These are phyloP conservation scores for Scutellaria barbata DNA, from an alignment of 257 asterid species.

Conservation along the genomic window DNA sequence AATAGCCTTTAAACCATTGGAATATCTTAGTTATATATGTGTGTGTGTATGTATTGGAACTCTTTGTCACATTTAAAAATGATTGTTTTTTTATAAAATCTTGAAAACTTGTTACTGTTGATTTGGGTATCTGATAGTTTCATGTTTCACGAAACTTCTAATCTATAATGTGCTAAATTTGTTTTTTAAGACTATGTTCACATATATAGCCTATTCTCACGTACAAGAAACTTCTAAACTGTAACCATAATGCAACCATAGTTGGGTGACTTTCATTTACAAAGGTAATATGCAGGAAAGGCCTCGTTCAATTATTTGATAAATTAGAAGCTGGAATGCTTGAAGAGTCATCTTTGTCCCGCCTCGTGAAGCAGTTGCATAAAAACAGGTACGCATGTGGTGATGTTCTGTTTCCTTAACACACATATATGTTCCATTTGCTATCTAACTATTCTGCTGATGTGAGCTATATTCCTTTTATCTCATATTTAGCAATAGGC, in stretches of 20 bases:
- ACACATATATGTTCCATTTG: conserved; percentile 1
- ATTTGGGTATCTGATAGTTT: conserved; percentile 11
- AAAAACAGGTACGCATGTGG: conserved; percentile 55
- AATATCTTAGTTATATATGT: not conserved
- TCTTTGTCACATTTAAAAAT: too few species aligned
- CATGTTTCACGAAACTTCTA: not conserved
- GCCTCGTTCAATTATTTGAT: conserved; percentile 78
- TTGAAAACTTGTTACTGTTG: not conserved
- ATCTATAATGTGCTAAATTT: conserved; percentile 5
- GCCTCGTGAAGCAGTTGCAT: conserved; percentile 69
- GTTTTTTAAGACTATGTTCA: not conserved
- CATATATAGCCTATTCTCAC: not conserved
- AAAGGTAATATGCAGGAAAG: conserved; percentile 64
- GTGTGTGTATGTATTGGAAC: not conserved
- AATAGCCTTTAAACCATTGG: not conserved
- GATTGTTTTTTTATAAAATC: too few species aligned
- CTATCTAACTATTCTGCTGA: not conserved
- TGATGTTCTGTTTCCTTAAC: conserved; percentile 13
- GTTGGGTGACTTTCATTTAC: conserved; percentile 25
- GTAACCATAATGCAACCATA: conserved; percentile 1
- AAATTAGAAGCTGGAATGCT: conserved; percentile 72
- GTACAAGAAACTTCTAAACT: not conserved
- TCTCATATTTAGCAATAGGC: not conserved
- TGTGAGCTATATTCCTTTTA: conserved; percentile 5
- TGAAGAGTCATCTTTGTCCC: conserved; percentile 54